Percentiles rank a stretch among this genome's conserved stretches.
Conservation (phyloP, 1,139 yeast species). For the Sugiyamaella neomexicana region DNA sequence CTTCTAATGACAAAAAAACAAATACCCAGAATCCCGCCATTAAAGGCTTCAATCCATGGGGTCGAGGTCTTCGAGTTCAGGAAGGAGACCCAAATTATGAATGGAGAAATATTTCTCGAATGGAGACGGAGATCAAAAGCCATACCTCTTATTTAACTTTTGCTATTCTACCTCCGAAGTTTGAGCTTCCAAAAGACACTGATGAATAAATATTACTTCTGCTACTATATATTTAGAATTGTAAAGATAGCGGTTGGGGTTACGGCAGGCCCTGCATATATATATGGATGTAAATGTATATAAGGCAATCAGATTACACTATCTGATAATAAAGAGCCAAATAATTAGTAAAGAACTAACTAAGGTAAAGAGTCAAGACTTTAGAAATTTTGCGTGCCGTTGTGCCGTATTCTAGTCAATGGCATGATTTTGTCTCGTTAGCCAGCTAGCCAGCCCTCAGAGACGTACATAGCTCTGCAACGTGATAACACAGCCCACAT, state of each 20-base stretch:
- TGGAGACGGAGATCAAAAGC: conserved; percentile 82
- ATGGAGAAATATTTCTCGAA: conserved; percentile 82
- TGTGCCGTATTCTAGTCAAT: too few relatives aligned
- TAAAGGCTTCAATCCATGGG: conserved; percentile 85
- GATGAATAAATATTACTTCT: neutral
- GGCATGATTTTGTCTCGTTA: too few relatives aligned
- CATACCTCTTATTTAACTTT: conserved; percentile 95
- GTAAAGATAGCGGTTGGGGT: neutral
- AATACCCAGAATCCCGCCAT: conserved; percentile 29
- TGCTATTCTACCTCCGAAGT: conserved; percentile 52
- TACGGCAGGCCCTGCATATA: conserved; percentile 2
- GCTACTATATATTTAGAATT: too few relatives aligned
- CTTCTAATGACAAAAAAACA: neutral
- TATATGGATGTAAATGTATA: neutral
- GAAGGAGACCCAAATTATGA: conserved; percentile 81
- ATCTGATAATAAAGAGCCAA: too few relatives aligned
- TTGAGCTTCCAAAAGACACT: neutral
- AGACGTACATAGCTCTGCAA: too few relatives aligned
- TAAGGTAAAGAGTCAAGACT: too few relatives aligned
- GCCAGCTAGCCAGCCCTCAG: too few relatives aligned
- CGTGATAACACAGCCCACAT: neutral
- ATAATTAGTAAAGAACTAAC: too few relatives aligned
- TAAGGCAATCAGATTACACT: neutral
- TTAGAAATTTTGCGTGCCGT: too few relatives aligned
- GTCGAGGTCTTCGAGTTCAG: conserved; percentile 71